A percentile compares a stretch with the other conserved stretches of the same genome.
phyloP scores from a whole-genome alignment of 192 early-diverging fungal genomes.

The Chytriomyces confervae region DNA sequence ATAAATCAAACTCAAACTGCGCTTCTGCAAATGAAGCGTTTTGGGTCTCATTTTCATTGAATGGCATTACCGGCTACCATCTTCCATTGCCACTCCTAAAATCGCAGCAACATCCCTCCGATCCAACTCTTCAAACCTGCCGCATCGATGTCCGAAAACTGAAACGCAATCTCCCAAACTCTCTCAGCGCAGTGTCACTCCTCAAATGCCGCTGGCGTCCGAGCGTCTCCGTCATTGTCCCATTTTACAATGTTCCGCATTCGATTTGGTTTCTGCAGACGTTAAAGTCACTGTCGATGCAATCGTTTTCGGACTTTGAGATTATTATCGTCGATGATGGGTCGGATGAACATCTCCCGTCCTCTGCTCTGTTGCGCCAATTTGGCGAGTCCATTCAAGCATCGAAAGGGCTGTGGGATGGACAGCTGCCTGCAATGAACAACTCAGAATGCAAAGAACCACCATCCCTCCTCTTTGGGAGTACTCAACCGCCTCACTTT shows the following conservation, averaged over 20 bases:
- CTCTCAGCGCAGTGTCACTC: not conserved
- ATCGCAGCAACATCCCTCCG: too few species aligned
- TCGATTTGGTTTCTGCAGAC: constrained; percentile 38
- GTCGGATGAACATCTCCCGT: constrained; percentile 16
- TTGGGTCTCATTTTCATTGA: constrained; percentile 4
- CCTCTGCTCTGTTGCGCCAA: not conserved
- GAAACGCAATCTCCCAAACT: not conserved
- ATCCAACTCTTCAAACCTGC: not conserved
- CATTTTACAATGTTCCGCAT: constrained; percentile 41
- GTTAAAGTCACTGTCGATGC: constrained; percentile 22
- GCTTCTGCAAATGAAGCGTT: not conserved
- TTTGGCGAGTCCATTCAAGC: not conserved
- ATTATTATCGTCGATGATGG: constrained; percentile 47
- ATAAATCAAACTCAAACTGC: not conserved
- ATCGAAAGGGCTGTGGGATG: constrained; percentile 9
- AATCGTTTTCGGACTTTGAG: constrained; percentile 44
- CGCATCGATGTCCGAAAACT: not conserved
- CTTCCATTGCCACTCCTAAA: constrained; percentile 12
- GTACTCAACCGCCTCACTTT: not conserved
- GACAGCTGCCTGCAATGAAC: constrained; percentile 6
- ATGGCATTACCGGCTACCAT: not conserved
- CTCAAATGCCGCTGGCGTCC: constrained; percentile 41
- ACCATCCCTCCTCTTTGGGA: constrained; percentile 15
- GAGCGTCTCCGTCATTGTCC: constrained; percentile 38
- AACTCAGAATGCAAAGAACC: not conserved